Evolutionary conservation across 768 basidiomycete genomes (phyloP), one percentile per base, ranked within the genome.

Genomic region (Ephemerocybe angulata): DNA sequence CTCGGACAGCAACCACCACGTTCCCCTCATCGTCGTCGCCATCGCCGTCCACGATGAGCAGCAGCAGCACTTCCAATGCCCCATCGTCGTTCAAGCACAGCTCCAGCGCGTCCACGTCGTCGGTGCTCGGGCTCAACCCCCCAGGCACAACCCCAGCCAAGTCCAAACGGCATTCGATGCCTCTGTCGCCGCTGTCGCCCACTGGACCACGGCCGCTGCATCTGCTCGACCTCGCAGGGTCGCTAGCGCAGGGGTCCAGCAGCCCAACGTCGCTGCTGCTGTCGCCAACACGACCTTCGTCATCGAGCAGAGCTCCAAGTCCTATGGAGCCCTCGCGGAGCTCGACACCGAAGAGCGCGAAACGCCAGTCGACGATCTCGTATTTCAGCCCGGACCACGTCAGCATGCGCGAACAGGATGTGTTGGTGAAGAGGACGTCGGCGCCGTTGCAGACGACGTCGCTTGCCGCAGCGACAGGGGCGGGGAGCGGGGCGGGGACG

Each of bases 341-440:
- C 49, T 19, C 38, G 53, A 25, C 53, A 40, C 35, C 63, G 51
- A 59, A 53, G 21, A 56, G 60, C n/a, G 52, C 67, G 31, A 73
- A 78, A 33, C 72, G 79, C 33, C 78, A 81, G 60, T 81, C 82
- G 12, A 80, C 82, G 1, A 84, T 85, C 42, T 78, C 78, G 2
- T 84, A 84, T 56, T 69, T 72, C 57, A 65, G 72, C 31, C 62
- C 65, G n/a, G 60, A 68, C 31, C 57, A 31, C 47, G 55, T 27
- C 54, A 55, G 17, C 55, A 35, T 19, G 53, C 55, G 25, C 43
- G 48, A 53, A 28, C 24, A 46, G 53, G 50, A 37, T 37, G 19
- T 31, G 7, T 35, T 50, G 30, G 56, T 48, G 52, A 53, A 53
- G 49, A 48, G 38, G 57, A 5, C 54, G 27, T 58, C 56, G 27